Conservation (phyloP, 106 monocot genomes). For the Dioscorea alata region DNA sequence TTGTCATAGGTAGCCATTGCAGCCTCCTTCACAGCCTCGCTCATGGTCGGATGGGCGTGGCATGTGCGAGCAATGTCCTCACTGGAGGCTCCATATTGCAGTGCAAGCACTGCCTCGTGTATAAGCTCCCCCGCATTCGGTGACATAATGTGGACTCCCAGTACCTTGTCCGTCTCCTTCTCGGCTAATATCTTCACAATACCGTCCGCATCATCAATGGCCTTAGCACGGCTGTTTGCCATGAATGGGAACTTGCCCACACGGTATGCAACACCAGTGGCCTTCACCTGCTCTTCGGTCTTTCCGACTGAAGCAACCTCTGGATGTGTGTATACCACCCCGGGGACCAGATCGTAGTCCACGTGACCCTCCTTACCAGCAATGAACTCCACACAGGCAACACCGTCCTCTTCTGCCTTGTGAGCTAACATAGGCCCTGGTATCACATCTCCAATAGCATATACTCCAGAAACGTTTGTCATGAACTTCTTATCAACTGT, state of each 20-base stretch:
- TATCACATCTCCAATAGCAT: conserved; percentile 89
- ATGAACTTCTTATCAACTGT: conserved; percentile 62
- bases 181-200: conserved; percentile 87
- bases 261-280: conserved; percentile 47
- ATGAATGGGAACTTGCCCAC: conserved; percentile 92
- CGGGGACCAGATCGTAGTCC: conserved; percentile 85
- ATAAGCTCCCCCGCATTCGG: conserved; percentile 91
- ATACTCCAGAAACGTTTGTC: conserved; percentile 62
- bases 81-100: conserved; percentile 92
- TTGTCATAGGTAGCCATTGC: conserved; percentile 91
- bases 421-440: conserved; percentile 97
- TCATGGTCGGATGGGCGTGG: conserved; percentile 95
- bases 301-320: conserved; percentile 90
- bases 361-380: conserved; percentile 89
- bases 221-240: conserved; percentile 94
- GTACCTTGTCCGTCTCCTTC: conserved; percentile 81
- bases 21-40: conserved; percentile 96
- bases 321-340: conserved; percentile 89
- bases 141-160: conserved; percentile 93
- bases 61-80: conserved; percentile 96
- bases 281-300: conserved; percentile 93
- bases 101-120: conserved; percentile 78
- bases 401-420: conserved; percentile 95
- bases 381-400: conserved; percentile 87
- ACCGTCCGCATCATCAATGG: conserved; percentile 93